A percentile compares a stretch with the other conserved stretches of the same genome.
Conservation (phyloP, 208 protist species). For the Crithidia thermophila region DNA sequence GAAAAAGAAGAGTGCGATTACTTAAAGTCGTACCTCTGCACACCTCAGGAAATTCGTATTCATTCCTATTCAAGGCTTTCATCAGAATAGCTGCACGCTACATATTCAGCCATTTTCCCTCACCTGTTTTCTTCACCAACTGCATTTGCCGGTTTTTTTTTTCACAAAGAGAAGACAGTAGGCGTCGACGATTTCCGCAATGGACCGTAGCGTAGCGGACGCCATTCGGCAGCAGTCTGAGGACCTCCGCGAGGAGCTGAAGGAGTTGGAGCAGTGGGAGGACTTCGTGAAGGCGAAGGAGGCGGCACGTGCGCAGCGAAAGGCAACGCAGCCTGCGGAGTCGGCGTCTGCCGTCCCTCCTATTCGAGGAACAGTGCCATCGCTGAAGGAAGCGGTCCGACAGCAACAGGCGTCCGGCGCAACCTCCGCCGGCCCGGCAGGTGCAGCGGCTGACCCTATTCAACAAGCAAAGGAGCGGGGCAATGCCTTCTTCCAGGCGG, state of each 20-base stretch:
- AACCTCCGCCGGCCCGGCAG: neutral
- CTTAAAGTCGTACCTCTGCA: no score
- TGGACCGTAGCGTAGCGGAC: conserved; percentile 49
- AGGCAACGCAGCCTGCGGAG: conserved; percentile 18
- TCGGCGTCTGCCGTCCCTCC: conserved; percentile 44
- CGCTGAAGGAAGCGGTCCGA: conserved; percentile 71
- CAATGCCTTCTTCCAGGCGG: conserved; percentile 83
- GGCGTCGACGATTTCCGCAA: no score
- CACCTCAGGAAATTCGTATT: no score
- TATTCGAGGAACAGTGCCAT: conserved; percentile 87
- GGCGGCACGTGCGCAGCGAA: conserved; percentile 44
- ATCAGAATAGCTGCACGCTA: no score
- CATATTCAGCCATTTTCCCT: no score
- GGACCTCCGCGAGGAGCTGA: conserved; percentile 87
- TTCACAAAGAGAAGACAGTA: no score
- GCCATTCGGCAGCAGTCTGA: conserved; percentile 85
- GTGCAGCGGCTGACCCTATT: conserved; percentile 36
- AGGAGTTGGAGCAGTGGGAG: conserved; percentile 83
- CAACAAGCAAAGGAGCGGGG: conserved; percentile 77
- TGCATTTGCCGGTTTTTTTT: neutral
- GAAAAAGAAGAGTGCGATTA: no score
- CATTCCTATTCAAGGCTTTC: no score
- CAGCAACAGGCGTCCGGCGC: conserved; percentile 22
- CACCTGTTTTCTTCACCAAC: no score
- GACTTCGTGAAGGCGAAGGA: conserved; percentile 53